phyloP scores from a whole-genome alignment of 768 basidiomycete species.

The Panaeolus cyanescens region DNA sequence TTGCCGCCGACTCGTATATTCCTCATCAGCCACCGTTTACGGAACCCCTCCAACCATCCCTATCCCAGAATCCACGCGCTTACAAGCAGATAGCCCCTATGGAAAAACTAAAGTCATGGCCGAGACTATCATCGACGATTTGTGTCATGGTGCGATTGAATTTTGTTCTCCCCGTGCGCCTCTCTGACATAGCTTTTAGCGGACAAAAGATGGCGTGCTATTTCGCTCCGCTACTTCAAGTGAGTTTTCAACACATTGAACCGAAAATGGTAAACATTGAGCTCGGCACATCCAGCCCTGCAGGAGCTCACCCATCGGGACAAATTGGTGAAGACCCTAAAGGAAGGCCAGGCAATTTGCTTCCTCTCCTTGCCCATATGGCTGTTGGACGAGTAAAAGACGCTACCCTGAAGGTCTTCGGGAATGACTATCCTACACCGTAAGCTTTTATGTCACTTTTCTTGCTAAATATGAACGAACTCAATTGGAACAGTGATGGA shows the following conservation, averaged over 20 bases:
- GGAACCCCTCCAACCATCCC: constrained; percentile 91
- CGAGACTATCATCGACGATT: constrained; percentile 86
- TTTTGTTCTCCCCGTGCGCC: constrained; percentile 6
- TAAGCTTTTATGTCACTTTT: constrained; percentile 34
- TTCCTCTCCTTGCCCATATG: constrained; percentile 94
- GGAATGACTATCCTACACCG: constrained; percentile 96
- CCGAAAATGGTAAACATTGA: background rate
- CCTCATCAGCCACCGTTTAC: constrained; percentile 97
- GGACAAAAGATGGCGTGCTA: constrained; percentile 73
- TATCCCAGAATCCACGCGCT: constrained; percentile 88
- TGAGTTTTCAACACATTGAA: constrained; percentile 31
- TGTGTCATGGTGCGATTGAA: constrained; percentile 67
- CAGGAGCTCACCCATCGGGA: constrained; percentile 97
- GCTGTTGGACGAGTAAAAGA: constrained; percentile 86
- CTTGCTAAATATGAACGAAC: constrained; percentile 1
- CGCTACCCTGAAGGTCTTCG: constrained; percentile 78
- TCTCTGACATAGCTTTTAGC: constrained; percentile 43
- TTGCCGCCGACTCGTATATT: constrained; percentile 90
- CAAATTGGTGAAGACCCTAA: constrained; percentile 95
- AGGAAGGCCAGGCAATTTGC: constrained; percentile 91
- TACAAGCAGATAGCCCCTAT: constrained; percentile 90
- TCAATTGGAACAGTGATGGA: constrained; percentile 70
- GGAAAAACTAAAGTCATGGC: constrained; percentile 96
- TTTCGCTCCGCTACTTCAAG: constrained; percentile 98
- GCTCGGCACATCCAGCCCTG: constrained; percentile 59